These are phyloP conservation scores for Tuctoria greenei DNA, from an alignment of 176 grass and related monocot species.

Conservation along the genomic window DNA sequence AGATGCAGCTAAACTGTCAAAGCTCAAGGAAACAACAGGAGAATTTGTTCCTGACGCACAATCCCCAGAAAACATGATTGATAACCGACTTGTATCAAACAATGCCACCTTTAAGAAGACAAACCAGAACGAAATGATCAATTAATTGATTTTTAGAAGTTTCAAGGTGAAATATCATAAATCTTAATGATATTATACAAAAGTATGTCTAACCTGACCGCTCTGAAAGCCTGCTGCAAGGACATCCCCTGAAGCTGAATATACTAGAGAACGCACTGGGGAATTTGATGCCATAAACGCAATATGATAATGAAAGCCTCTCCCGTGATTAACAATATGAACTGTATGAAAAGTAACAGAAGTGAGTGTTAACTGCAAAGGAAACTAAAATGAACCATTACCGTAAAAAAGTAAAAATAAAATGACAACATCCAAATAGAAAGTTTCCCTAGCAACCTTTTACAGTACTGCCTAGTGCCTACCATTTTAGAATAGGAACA, in stretches of 20 bases:
- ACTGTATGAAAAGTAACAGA: slow-evolving; percentile 40
- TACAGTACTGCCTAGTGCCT: slow-evolving; percentile 9
- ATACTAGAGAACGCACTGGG: slow-evolving; percentile 51
- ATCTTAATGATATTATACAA: slow-evolving; percentile 18
- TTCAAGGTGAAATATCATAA: slow-evolving; percentile 28
- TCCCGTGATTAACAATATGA: slow-evolving; percentile 65
- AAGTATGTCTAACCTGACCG: slow-evolving; percentile 55
- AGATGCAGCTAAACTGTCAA: slow-evolving; percentile 13
- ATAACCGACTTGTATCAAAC: slow-evolving; percentile 67
- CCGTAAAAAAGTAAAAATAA: too few species aligned
- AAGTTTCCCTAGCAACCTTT: not conserved
- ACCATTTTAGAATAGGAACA: slow-evolving; percentile 8
- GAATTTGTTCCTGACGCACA: slow-evolving; percentile 69
- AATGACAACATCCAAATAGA: not conserved
- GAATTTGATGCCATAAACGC: slow-evolving; percentile 64
- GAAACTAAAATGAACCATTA: not conserved
- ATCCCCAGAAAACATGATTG: slow-evolving; percentile 64
- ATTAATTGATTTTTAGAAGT: slow-evolving; percentile 29
- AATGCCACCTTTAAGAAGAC: slow-evolving; percentile 64
- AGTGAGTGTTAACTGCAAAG: slow-evolving; percentile 28
- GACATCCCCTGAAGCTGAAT: slow-evolving; percentile 52
- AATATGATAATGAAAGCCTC: slow-evolving; percentile 71
- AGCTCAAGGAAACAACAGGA: slow-evolving; percentile 60
- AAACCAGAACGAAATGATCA: slow-evolving; percentile 38
- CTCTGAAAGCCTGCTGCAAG: slow-evolving; percentile 74